phyloP scores from a whole-genome alignment of 768 basidiomycete genomes.

The Leucocoprinus birnbaumii region DNA sequence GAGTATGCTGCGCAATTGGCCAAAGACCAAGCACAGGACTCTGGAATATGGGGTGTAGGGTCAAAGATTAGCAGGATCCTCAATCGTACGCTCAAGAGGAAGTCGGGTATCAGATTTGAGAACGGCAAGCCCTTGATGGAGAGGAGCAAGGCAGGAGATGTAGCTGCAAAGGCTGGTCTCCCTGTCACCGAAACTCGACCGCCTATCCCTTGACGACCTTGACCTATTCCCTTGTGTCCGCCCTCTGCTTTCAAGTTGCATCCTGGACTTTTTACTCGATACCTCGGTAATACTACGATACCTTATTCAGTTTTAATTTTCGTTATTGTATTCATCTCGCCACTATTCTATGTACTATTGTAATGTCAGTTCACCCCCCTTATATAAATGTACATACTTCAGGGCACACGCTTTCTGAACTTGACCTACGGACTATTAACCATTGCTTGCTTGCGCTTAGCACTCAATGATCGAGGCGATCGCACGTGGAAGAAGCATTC shows the following conservation, averaged over 20 bases:
- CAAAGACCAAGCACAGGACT: conserved; percentile 8
- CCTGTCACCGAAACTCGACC: conserved; percentile 6
- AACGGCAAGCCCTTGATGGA: background rate
- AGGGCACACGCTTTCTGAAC: too few relatives aligned
- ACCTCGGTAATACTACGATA: too few relatives aligned
- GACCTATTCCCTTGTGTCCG: background rate
- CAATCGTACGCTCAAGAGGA: background rate
- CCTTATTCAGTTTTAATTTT: too few relatives aligned
- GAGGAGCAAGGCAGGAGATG: background rate
- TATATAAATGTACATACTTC: too few relatives aligned
- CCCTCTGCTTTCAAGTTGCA: too few relatives aligned
- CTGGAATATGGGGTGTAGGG: conserved; percentile 5
- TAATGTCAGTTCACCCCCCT: too few relatives aligned
- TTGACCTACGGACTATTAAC: too few relatives aligned
- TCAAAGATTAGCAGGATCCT: conserved; percentile 6
- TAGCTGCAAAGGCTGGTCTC: conserved; percentile 2
- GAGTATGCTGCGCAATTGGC: conserved; percentile 17
- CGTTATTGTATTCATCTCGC: too few relatives aligned
- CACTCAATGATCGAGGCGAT: too few relatives aligned
- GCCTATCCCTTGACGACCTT: background rate
- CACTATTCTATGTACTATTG: too few relatives aligned
- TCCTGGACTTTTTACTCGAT: too few relatives aligned
- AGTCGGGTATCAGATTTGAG: background rate
- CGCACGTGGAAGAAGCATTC: background rate
- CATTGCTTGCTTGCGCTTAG: too few relatives aligned